Conservation (phyloP, 805 yeast genomes). For the Cyberlindnera petersonii region DNA sequence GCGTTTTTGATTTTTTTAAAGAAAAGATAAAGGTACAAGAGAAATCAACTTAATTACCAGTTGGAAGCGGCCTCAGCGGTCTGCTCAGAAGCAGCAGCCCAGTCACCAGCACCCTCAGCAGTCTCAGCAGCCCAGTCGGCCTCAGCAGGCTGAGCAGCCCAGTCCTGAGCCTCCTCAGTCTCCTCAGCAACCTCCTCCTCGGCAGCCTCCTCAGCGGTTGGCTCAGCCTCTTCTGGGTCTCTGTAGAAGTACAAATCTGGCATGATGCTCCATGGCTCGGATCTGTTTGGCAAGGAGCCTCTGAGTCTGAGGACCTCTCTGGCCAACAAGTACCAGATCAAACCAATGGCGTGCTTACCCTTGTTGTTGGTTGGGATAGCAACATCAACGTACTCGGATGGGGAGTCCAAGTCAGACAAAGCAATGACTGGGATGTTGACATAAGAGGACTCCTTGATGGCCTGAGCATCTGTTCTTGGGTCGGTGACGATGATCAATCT, state of each 20-base stretch:
- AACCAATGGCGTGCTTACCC: conserved; percentile 99
- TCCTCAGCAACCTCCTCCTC: conserved; percentile 51
- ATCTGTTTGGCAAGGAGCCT: conserved; percentile 95
- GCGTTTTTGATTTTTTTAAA: conserved; percentile 8
- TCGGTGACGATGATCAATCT: conserved; percentile 98
- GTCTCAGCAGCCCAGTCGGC: conserved; percentile 76
- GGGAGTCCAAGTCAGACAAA: conserved; percentile 97
- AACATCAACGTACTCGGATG: conserved; percentile 98
- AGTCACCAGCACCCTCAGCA: conserved; percentile 63
- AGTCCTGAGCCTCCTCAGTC: conserved; percentile 56
- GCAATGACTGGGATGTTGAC: conserved; percentile 99
- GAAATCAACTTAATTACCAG: conserved; percentile 25
- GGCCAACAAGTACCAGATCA: conserved; percentile 98
- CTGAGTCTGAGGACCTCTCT: conserved; percentile 99
- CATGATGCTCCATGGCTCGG: conserved; percentile 98
- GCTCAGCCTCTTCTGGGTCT: conserved; percentile 99
- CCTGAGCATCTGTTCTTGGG: conserved; percentile 99
- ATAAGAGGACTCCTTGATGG: conserved; percentile 99
- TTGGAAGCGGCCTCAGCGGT: conserved; percentile 28
- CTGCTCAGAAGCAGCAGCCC: conserved; percentile 43
- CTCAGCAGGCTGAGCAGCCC: conserved; percentile 62
- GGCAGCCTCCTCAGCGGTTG: conserved; percentile 59
- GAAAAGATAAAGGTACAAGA: conserved; percentile 11
- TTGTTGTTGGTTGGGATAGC: conserved; percentile 99
- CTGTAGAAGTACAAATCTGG: conserved; percentile 99